Evolutionary conservation across 2,329 filamentous ascomycete species (phyloP), one percentile per base, ranked within the genome.

Genomic region (Diaporthe citrichinensis): DNA sequence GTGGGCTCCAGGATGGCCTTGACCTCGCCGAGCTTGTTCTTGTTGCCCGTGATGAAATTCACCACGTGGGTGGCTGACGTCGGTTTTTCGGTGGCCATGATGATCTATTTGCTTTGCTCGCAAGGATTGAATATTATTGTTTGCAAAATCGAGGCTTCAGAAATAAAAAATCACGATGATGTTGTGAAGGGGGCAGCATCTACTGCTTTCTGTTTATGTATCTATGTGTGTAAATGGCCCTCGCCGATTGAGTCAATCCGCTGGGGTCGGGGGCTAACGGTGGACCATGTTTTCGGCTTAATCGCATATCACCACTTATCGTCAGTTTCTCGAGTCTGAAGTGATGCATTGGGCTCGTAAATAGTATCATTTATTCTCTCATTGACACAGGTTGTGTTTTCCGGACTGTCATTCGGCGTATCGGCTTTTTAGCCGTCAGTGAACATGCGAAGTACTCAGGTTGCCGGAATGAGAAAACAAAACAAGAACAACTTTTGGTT

Each of bases 11-110:
- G 90, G 80, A 99, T 98, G 25, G 94, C 93, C 84, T 94, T 92
- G 79, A 98, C 95, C 87, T 99, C 97, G 74, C 89, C 87, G 74
- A 99, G 90, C 87, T 99, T 99, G 87, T 98, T 97, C 81, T 93
- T 92, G 86, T 99, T 99, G 84, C 96, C 94, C 2, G 96, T 98
- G 83, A 99, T 98, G 87, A 99, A 99, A 85, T 97, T 96, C 78
- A 99, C 84, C 8, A 83, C 81, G 5, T 83, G 82, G 20, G 81
- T 77, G 46, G 78, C 76, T 53, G 77, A 73, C 51, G 78, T 79
- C n/a, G 87, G 78, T 88, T 65, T 85, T 78, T 87, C 86, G 58
- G 86, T 84, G 67, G 86, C 83, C 86, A 89, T 89, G 71, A 76
- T 80, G 8, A 74, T 61, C 20, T 72, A 67, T 55, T 31, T 59